These are phyloP conservation scores for Chlorella sp. DNA, from an alignment of 139 green algal species.

Conservation along the genomic window DNA sequence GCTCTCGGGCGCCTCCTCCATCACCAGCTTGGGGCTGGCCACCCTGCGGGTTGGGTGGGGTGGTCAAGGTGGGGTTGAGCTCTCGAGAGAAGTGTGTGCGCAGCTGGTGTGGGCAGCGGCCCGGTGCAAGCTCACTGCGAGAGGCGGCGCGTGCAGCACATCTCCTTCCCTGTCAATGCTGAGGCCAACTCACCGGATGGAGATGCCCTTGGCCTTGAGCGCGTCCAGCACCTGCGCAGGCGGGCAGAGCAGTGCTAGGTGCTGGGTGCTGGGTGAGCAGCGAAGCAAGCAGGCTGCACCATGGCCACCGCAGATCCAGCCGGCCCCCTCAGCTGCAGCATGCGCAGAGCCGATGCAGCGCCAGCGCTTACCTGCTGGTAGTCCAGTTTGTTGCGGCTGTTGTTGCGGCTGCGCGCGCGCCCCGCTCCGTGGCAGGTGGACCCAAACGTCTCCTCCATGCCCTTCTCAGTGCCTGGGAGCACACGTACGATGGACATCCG, in stretches of 20 bases:
- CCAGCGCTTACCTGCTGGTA: constrained; percentile 59
- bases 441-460: constrained; percentile 86
- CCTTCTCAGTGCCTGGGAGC: constrained; percentile 74
- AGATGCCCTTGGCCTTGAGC: constrained; percentile 83
- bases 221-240: constrained; percentile 70
- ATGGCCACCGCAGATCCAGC: no score
- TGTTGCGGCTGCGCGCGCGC: constrained; percentile 75
- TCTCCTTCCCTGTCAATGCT: background rate
- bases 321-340: no score
- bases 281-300: background rate
- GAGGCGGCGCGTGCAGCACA: background rate
- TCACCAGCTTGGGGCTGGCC: constrained; percentile 85
- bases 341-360: no score
- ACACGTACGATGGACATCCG: background rate
- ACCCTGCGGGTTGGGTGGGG: constrained; percentile 47
- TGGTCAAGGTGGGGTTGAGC: no score
- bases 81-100: no score
- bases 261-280: background rate
- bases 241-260: background rate
- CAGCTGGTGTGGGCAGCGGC: background rate
- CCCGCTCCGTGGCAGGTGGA: constrained; percentile 88
- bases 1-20: constrained; percentile 89
- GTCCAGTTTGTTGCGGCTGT: constrained; percentile 73
- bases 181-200: constrained; percentile 51
- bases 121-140: background rate